Conservation (phyloP, 768 basidiomycete species). For the Hemileccinum impolitum region DNA sequence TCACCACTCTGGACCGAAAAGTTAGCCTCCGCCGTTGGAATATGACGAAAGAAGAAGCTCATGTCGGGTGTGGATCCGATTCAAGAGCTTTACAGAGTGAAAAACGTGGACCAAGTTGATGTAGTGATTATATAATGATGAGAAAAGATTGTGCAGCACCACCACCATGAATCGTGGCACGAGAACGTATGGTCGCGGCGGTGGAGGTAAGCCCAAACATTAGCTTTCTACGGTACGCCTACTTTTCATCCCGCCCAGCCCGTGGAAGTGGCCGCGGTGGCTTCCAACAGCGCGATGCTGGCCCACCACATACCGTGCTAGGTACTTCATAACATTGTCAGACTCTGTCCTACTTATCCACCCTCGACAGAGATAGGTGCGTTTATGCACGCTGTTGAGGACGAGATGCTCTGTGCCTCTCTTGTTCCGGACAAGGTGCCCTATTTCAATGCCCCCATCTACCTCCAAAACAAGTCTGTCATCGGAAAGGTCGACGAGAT, state of each 20-base stretch:
- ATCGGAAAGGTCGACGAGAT: constrained; percentile 99
- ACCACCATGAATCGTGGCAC: constrained; percentile 52
- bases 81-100: too few relatives aligned
- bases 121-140: constrained; percentile 27
- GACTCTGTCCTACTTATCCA: constrained; percentile 3
- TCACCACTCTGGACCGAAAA: constrained; percentile 24
- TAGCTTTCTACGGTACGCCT: not conserved
- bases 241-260: constrained; percentile 29
- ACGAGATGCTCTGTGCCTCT: constrained; percentile 95
- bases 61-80: constrained; percentile 14
- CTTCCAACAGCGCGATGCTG: constrained; percentile 65
- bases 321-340: constrained; percentile 37
- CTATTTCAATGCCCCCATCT: constrained; percentile 98
- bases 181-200: constrained; percentile 54
- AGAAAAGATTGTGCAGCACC: not conserved
- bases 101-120: too few relatives aligned
- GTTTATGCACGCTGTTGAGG: constrained; percentile 94
- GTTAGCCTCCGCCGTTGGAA: constrained; percentile 20
- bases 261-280: constrained; percentile 70
- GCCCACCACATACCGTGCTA: constrained; percentile 77
- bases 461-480: constrained; percentile 91
- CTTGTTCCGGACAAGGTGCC: constrained; percentile 87
- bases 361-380: constrained; percentile 76
- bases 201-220: constrained; percentile 35
- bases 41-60: constrained; percentile 37